These are phyloP conservation scores for Ceratocystis variospora DNA, from an alignment of 2,329 filamentous ascomycete species.

Conservation along the genomic window DNA sequence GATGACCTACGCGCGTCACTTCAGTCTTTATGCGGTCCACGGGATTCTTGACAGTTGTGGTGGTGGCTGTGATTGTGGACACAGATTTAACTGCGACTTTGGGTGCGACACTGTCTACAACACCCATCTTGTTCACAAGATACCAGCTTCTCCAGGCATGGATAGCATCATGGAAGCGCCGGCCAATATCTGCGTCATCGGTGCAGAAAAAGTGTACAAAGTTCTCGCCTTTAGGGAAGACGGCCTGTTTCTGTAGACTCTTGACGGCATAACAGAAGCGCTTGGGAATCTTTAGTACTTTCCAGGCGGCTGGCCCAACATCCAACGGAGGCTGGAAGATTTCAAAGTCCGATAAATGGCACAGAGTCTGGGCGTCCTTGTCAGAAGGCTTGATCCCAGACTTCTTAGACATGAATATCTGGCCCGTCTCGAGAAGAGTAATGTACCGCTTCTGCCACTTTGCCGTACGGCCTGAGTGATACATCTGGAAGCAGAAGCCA, in stretches of 20 bases:
- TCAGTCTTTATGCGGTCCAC: slow-evolving; percentile 10
- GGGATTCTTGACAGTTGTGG: not conserved
- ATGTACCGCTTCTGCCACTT: slow-evolving; percentile 84
- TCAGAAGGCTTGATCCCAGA: slow-evolving; percentile 41
- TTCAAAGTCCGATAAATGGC: slow-evolving; percentile 83
- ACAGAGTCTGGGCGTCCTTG: slow-evolving; percentile 57
- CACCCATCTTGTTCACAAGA: slow-evolving; percentile 53
- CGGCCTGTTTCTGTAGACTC: slow-evolving; percentile 74
- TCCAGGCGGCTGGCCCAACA: slow-evolving; percentile 29
- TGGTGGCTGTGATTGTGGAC: not conserved
- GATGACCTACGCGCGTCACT: slow-evolving; percentile 22
- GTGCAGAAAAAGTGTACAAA: slow-evolving; percentile 88
- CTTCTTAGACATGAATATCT: slow-evolving; percentile 59
- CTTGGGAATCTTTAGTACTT: slow-evolving; percentile 69
- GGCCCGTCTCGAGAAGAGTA: slow-evolving; percentile 59
- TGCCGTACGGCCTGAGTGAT: slow-evolving; percentile 66
- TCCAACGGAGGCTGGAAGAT: slow-evolving; percentile 60
- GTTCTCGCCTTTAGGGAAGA: slow-evolving; percentile 70
- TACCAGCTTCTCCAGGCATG: slow-evolving; percentile 90
- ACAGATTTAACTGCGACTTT: slow-evolving; percentile 12
- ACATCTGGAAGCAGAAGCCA: slow-evolving; percentile 56
- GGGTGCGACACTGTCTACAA: slow-evolving; percentile 24
- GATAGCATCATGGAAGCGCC: slow-evolving; percentile 55
- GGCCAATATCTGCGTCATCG: slow-evolving; percentile 53
- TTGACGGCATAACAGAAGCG: slow-evolving; percentile 78